phyloP scores from a whole-genome alignment of 177 flowering plant genomes.

The Tripterygium wilfordii region DNA sequence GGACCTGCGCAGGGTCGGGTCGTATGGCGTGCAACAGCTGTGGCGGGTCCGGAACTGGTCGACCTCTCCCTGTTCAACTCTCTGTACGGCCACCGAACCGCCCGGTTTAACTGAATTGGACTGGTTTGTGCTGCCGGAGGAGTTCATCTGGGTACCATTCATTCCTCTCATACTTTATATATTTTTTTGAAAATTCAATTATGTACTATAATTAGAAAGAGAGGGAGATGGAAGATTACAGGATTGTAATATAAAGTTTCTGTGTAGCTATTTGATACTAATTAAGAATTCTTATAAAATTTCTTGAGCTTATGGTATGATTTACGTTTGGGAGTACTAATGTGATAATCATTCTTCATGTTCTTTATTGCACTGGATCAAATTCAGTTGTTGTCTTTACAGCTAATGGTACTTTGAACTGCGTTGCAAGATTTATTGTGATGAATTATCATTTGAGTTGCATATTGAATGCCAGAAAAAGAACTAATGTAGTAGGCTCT shows the following conservation, averaged over 20 bases:
- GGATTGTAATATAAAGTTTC: slow-evolving; percentile 5
- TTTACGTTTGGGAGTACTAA: no score
- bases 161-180: not conserved
- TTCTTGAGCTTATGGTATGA: not conserved
- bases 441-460: no score
- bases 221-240: slow-evolving; percentile 1
- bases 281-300: slow-evolving; percentile 4
- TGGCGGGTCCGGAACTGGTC: slow-evolving; percentile 91
- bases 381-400: no score
- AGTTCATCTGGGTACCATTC: no score
- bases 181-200: not conserved
- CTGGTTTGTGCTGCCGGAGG: not conserved
- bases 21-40: slow-evolving; percentile 79
- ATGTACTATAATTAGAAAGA: no score
- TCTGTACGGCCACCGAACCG: slow-evolving; percentile 37
- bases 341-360: no score
- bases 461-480: no score
- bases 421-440: no score
- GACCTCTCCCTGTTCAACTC: slow-evolving; percentile 74
- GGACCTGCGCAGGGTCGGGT: not conserved
- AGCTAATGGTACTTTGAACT: no score
- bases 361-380: no score
- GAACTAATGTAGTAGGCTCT: no score
- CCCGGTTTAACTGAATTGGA: slow-evolving; percentile 17
- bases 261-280: no score